Evolutionary conservation across 768 basidiomycete species (phyloP), one percentile per base, ranked within the genome.

Genomic region (Calocybe cyanea): DNA sequence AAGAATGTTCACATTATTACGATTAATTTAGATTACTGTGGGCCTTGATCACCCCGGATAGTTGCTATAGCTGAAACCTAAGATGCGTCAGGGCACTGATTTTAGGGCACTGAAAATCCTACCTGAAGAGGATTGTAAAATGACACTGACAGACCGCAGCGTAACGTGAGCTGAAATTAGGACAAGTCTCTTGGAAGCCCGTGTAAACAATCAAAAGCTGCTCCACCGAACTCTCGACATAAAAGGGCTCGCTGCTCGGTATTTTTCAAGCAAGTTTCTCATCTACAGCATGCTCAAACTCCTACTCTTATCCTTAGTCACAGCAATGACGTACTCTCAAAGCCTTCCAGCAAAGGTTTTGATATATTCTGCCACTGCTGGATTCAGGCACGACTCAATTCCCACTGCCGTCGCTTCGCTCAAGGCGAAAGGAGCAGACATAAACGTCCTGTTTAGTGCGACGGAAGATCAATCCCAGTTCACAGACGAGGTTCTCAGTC

Each of bases 381-480:
- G 72, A 4, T 90, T 75, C 60, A 69, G 85, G 47, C 87, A 90
- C 55, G 86, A 87, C 49, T 84, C 81, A 2, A 89, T 89, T 45
- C 86, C 86, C 0, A 77, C 79, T 1, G 85, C 86, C 3, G 76
- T 85, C 20, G 62, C 75, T 34, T 76, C 75, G 0, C 62, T 89
- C 32, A 72, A 73, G 45, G 59, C 66, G 1, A 69, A 66, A 18
- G 72, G 71, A 2, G 46, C 65, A n/a, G 56, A 63, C 0, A 75
- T 81, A 45, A 66, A 77, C 49, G 68, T 81, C 41, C 41, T 66
- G 18, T 85, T 89, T 48, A 77, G 80, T 39, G 71, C 79, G 45
- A 82, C 85, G 2, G 87, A 89, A 57, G 83, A 87, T 48, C 63
- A 63, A 48, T 51, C 54, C 0, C 62, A 63, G 49, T 88, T 89